Evolutionary conservation across 2,329 filamentous ascomycete genomes (phyloP), one percentile per base, ranked within the genome.

Genomic region (Arachnomyces sp.): DNA sequence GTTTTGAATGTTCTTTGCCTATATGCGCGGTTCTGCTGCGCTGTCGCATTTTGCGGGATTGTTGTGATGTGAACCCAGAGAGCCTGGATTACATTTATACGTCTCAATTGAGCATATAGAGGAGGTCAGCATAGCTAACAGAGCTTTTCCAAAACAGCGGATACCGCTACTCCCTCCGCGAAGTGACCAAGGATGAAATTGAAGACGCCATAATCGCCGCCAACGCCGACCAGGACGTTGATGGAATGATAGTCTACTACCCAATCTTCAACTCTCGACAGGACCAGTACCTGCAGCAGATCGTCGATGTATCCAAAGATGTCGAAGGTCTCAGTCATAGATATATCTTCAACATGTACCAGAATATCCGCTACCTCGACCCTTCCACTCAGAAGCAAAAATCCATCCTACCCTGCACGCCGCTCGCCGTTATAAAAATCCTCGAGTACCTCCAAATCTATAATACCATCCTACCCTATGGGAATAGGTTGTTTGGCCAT

Each of bases 261-360:
- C 92, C 92, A 41, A 93, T 98, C 66, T 96, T 95, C 65, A 84
- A 88, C 68, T 83, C 82, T 38, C 76, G 79, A 18, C 87, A 95
- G 65, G 92, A 98, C 66, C 84, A 86, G 63, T 96, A 96, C 64
- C 80, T 98, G 50, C 90, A 96, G 68, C 89, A 95, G 68, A 86
- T 93, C 3, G 88, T 95, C 42, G 81, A 86, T 42, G 75, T 95
- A 32, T 69, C 77, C 63, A 96, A 98, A 67, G 92, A 98, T 57
- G 90, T 98, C 50, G 92, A 98, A 66, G 92, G 92, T 28, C 78
- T 98, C 43, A 87, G 84, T 53, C 90, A 95, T 66, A 82, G 82
- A 59, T 89, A 96, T 68, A 84, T 96, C 58, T 89, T 90, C 77
- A 98, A 98, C 75, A 95, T 98, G 89, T 98, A 96, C 69, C 86